phyloP scores from a whole-genome alignment of 1,284 basidiomycete species.

The Spongiforma sp. region DNA sequence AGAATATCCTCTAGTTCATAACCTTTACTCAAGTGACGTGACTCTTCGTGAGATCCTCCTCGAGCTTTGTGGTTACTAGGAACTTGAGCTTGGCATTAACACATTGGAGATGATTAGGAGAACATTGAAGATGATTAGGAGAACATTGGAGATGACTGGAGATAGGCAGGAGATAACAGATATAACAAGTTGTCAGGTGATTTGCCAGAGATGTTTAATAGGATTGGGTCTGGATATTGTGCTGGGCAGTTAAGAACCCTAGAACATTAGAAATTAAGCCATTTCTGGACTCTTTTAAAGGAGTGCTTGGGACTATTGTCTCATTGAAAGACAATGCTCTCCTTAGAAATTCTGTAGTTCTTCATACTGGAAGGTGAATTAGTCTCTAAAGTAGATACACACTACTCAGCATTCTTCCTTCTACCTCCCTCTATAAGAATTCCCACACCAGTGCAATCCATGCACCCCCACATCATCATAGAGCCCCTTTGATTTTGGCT shows the following conservation, averaged over 20 bases:
- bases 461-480: too few species aligned
- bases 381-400: constrained; percentile 9
- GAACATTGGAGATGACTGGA: too few species aligned
- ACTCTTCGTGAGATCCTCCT: too few species aligned
- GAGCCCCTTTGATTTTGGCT: too few species aligned
- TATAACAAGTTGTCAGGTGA: too few species aligned
- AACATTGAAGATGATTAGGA: too few species aligned
- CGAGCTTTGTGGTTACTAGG: too few species aligned
- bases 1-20: too few species aligned
- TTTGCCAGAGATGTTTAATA: constrained; percentile 1
- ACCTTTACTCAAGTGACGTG: too few species aligned
- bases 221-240: not conserved
- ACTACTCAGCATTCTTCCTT: constrained; percentile 6
- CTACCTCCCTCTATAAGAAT: not conserved
- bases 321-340: constrained; percentile 8
- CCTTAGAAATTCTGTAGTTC: not conserved
- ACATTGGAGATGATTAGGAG: too few species aligned
- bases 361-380: constrained; percentile 2
- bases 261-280: not conserved
- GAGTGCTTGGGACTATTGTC: not conserved
- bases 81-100: too few species aligned
- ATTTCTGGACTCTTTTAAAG: not conserved
- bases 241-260: constrained; percentile 1
- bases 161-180: too few species aligned
- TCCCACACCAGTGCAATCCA: not conserved